Evolutionary conservation across 441 rosid genomes (phyloP).

Genomic region (Erodium texanum): DNA sequence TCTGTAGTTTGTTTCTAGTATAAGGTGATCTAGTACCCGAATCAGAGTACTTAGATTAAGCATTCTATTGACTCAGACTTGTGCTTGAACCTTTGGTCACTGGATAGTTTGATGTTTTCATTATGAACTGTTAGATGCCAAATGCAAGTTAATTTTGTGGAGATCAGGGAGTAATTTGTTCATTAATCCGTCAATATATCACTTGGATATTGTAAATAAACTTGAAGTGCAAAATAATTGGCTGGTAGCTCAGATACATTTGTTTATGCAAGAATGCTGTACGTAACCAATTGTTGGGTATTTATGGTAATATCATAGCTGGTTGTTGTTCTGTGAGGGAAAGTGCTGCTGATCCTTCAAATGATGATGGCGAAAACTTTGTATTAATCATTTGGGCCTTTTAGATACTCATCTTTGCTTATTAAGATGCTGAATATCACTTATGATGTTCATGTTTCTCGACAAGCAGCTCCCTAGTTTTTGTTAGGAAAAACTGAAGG

Average conservation of each 20-base stretch:
- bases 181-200: background rate
- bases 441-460: no score
- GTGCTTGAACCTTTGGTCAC: background rate
- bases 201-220: conserved; percentile 1
- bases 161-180: background rate
- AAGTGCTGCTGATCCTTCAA: background rate
- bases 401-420: background rate
- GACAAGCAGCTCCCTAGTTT: no score
- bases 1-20: no score
- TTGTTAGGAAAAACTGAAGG: background rate
- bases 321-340: background rate
- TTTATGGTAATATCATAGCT: background rate
- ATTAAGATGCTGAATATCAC: no score
- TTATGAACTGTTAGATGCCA: background rate
- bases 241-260: background rate
- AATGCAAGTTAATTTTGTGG: background rate
- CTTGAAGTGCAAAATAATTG: background rate
- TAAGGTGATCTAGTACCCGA: background rate
- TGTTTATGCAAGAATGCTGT: background rate
- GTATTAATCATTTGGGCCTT: background rate
- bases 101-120: background rate
- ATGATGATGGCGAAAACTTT: background rate
- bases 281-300: background rate
- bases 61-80: background rate
- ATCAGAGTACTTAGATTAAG: background rate